Percentiles rank a stretch among this genome's conserved stretches.
phyloP scores from a whole-genome alignment of 495 filamentous ascomycete genomes.

The Platismatia glauca region DNA sequence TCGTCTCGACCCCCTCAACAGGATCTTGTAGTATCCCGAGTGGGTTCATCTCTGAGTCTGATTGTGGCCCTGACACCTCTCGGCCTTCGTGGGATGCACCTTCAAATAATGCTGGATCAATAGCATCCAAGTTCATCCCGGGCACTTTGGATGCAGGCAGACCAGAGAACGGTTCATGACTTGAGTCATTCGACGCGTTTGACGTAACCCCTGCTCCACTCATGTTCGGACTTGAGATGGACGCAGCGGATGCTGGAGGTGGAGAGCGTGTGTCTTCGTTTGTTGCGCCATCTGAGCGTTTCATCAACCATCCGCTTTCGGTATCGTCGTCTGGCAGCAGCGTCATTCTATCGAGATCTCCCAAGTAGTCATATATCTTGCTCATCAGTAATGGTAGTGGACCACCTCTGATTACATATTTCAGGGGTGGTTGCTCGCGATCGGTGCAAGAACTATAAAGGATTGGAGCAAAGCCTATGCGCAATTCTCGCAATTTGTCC shows the following conservation, averaged over 20 bases:
- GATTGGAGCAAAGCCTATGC: constrained; percentile 65
- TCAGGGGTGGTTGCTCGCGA: background rate
- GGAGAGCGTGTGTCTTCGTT: background rate
- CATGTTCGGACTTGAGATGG: background rate
- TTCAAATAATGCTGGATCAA: constrained; percentile 16
- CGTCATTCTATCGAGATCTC: background rate
- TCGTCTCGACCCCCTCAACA: background rate
- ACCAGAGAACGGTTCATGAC: background rate
- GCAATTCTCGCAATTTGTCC: constrained; percentile 59
- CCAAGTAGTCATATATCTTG: constrained; percentile 8
- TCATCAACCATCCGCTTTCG: background rate
- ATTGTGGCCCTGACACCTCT: background rate
- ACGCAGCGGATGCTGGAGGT: too few relatives aligned
- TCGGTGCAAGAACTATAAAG: constrained; percentile 29
- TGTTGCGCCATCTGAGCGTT: background rate
- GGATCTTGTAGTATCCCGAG: background rate
- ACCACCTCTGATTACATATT: constrained; percentile 2
- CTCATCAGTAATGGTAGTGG: constrained; percentile 15
- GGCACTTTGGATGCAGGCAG: background rate
- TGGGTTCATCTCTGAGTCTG: background rate
- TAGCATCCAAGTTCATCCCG: background rate
- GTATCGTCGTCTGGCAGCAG: background rate
- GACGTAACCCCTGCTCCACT: background rate
- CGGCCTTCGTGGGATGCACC: background rate
- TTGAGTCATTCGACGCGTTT: background rate